These are phyloP conservation scores for Linnemannia exigua DNA, from an alignment of 192 early-diverging fungal genomes.

Conservation along the genomic window DNA sequence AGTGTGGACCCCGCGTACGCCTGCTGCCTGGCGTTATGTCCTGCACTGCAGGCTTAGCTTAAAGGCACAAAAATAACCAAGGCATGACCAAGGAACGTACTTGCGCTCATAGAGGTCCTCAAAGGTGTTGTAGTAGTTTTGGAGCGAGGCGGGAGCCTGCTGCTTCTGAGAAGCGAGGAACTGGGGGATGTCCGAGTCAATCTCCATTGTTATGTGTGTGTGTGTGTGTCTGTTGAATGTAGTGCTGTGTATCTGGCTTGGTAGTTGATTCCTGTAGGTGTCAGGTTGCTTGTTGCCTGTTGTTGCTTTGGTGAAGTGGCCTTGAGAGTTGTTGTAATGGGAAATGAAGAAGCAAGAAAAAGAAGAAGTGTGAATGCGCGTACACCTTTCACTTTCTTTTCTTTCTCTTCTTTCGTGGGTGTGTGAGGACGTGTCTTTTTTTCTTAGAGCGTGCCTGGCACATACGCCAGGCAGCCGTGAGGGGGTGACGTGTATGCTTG, in stretches of 20 bases:
- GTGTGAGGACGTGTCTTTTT: conserved; percentile 20
- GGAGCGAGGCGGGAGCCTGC: conserved; percentile 77
- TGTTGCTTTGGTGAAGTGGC: neutral
- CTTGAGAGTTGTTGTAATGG: neutral
- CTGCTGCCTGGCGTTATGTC: neutral
- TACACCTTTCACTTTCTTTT: neutral
- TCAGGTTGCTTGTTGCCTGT: neutral
- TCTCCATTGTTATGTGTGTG: conserved; percentile 66
- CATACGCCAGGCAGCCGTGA: neutral
- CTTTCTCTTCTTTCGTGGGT: neutral
- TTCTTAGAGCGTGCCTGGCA: neutral
- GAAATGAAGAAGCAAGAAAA: neutral
- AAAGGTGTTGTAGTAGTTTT: conserved; percentile 85
- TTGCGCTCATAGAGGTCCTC: conserved; percentile 96
- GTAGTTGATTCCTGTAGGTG: neutral
- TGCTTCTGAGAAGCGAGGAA: conserved; percentile 78
- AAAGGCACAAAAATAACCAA: neutral
- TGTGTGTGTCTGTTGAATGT: conserved; percentile 4
- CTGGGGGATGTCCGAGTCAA: conserved; percentile 82
- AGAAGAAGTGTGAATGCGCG: conserved; percentile 2
- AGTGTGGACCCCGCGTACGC: neutral
- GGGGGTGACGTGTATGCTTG: conserved; percentile 20
- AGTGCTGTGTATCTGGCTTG: neutral
- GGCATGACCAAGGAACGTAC: conserved; percentile 62
- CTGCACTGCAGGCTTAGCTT: no score